Evolutionary conservation across 164 flowering plant genomes (phyloP), one percentile per base, ranked within the genome.

Genomic region (Vitis cinerea): DNA sequence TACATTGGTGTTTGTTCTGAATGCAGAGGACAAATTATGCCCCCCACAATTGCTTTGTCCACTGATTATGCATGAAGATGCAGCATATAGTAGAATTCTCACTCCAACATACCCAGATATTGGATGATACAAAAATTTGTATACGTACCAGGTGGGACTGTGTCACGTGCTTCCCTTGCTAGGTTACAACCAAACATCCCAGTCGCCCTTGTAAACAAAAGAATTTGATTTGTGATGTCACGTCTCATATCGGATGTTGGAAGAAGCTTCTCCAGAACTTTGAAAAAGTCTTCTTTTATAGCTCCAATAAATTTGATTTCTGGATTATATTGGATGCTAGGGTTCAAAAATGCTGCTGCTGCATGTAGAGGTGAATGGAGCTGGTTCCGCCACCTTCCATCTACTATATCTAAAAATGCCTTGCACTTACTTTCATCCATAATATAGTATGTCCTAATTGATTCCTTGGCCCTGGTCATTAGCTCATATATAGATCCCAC

Each of bases 381-480:
- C 65, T 87, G 90, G 71, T 82, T 83, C 75, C 81, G 82, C 97
- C 97, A 92, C 72, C 87, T 87, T 62, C 87, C 80, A 73, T 94
- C 97, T 8, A 92, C 91, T 63, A 92, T 94, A 67, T 91, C 97
- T 53, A 85, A 67, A 75, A 92, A 86, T 14, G 84, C 82, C 82
- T 91, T 94, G 85, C 97, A 91, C 74, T 94, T 94, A 49, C 64
- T 78, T 76, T 92, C 97, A 74, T 94, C 98, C 97, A 92, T 92
- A 64, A 92, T 94, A 71, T 89, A 92, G 74, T 94, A 92, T 11
- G 97, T 92, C 82, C 95, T 78, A 58, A 94, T 87, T 2, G 97
- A 92, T 66, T 94, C 98, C 80, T 89, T 92, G 37, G 97, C 97
- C 77, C 81, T 83, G 17, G 88, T 92, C 97, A 94, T 88, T 47